These are phyloP conservation scores for Leccinum broughii DNA, from an alignment of 768 basidiomycete species.

Conservation along the genomic window DNA sequence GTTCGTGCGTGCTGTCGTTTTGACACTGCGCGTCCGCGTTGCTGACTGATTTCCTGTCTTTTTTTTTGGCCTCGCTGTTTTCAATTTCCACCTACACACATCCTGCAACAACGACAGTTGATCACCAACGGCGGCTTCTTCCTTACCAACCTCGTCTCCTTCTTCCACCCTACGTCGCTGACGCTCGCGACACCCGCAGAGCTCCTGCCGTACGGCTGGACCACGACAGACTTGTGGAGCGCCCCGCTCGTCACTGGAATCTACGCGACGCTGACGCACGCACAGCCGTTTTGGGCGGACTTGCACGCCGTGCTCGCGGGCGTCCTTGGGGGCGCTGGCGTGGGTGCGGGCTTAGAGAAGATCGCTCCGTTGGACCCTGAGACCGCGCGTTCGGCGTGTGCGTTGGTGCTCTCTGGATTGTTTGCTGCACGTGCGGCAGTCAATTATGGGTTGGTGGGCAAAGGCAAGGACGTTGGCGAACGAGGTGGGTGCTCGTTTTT, in stretches of 20 bases:
- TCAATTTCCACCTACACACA: neutral
- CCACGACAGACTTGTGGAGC: slow-evolving; percentile 80
- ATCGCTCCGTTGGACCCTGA: slow-evolving; percentile 58
- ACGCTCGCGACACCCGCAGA: slow-evolving; percentile 76
- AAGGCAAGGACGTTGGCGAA: slow-evolving; percentile 12
- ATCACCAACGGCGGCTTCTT: slow-evolving; percentile 83
- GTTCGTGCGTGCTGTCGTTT: slow-evolving; percentile 46
- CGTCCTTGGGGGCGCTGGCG: slow-evolving; percentile 39
- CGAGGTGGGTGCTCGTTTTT: slow-evolving; percentile 14
- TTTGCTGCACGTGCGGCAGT: slow-evolving; percentile 66
- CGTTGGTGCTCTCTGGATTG: slow-evolving; percentile 57
- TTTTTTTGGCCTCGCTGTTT: too few relatives aligned
- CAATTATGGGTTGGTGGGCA: slow-evolving; percentile 48
- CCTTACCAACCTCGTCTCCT: slow-evolving; percentile 69
- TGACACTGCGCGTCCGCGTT: neutral
- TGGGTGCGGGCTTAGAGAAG: slow-evolving; percentile 14
- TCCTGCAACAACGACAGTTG: slow-evolving; percentile 40
- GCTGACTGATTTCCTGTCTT: neutral
- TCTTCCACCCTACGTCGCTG: slow-evolving; percentile 71
- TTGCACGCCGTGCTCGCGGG: slow-evolving; percentile 49
- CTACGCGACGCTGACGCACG: slow-evolving; percentile 82
- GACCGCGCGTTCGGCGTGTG: slow-evolving; percentile 71
- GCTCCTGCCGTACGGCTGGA: slow-evolving; percentile 83
- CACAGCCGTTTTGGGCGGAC: slow-evolving; percentile 82
- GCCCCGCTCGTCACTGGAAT: slow-evolving; percentile 76